A percentile compares a stretch with the other conserved stretches of the same genome.
Conservation (phyloP, 352 stramenopile species). For the Phytophthora pisi region DNA sequence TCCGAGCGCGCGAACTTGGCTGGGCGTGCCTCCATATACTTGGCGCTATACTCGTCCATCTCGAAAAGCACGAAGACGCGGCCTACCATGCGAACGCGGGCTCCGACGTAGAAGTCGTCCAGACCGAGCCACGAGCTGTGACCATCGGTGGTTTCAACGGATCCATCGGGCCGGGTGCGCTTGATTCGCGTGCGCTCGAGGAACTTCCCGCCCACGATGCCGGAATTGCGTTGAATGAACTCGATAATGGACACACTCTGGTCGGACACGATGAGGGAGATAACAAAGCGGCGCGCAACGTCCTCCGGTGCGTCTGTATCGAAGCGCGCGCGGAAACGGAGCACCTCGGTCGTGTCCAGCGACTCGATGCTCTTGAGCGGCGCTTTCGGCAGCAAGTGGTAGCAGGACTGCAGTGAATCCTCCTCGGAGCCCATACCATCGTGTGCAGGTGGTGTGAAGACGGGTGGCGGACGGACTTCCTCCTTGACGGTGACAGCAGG, state of each 20-base stretch:
- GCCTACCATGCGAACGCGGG: constrained; percentile 65
- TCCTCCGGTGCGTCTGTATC: constrained; percentile 75
- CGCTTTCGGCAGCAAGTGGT: constrained; percentile 80
- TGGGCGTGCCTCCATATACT: constrained; percentile 79
- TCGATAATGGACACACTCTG: constrained; percentile 82
- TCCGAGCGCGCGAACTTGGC: constrained; percentile 69
- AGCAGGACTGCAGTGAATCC: constrained; percentile 90
- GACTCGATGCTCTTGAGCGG: constrained; percentile 88
- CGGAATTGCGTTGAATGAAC: constrained; percentile 75
- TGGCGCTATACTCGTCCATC: constrained; percentile 87
- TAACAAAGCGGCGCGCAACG: constrained; percentile 73
- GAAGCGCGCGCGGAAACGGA: constrained; percentile 79
- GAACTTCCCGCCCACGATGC: constrained; percentile 77
- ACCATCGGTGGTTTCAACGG: constrained; percentile 37
- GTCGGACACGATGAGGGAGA: constrained; percentile 79
- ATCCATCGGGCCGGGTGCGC: constrained; percentile 37
- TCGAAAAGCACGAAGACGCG: constrained; percentile 77
- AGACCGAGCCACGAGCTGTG: constrained; percentile 48
- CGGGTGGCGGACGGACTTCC: constrained; percentile 19
- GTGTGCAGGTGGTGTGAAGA: constrained; percentile 62
- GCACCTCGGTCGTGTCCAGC: constrained; percentile 74
- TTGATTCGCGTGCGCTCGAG: constrained; percentile 77
- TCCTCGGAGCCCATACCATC: constrained; percentile 78
- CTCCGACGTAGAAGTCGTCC: constrained; percentile 81
- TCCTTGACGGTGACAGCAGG: constrained; percentile 51